A percentile compares a stretch with the other conserved stretches of the same genome.
Evolutionary conservation across 179 eudicot genomes (phyloP).

Genomic region (Silene vulgaris): DNA sequence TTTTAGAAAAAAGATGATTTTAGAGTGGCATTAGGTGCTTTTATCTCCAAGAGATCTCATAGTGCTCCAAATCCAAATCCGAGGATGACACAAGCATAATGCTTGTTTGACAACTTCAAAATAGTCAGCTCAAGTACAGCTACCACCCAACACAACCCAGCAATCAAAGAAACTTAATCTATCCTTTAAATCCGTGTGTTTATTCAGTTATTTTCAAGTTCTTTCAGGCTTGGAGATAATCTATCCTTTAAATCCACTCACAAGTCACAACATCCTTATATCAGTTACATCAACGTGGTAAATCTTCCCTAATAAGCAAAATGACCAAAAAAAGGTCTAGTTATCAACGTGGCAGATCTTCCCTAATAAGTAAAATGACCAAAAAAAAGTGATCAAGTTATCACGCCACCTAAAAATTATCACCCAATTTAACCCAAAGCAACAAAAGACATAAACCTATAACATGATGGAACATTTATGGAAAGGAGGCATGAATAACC

Average conservation of each 20-base stretch:
- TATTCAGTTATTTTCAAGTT: not conserved
- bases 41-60: no score
- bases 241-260: not conserved
- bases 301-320: not conserved
- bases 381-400: not conserved
- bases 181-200: not conserved
- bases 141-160: no score
- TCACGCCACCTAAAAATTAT: not conserved
- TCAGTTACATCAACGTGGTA: not conserved
- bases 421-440: not conserved
- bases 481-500: slow-evolving; percentile 34
- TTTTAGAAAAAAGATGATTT: no score
- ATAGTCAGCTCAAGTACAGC: no score
- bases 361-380: not conserved
- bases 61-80: no score
- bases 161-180: no score
- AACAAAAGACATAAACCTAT: not conserved
- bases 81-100: no score
- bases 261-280: not conserved
- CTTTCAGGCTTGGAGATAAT: not conserved
- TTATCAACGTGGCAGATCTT: not conserved
- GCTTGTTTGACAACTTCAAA: no score
- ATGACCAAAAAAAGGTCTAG: not conserved
- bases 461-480: not conserved
- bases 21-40: no score